A percentile compares a stretch with the other conserved stretches of the same genome.
phyloP scores from a whole-genome alignment of 148 eudicot species.

The Amaranthus palmeri region DNA sequence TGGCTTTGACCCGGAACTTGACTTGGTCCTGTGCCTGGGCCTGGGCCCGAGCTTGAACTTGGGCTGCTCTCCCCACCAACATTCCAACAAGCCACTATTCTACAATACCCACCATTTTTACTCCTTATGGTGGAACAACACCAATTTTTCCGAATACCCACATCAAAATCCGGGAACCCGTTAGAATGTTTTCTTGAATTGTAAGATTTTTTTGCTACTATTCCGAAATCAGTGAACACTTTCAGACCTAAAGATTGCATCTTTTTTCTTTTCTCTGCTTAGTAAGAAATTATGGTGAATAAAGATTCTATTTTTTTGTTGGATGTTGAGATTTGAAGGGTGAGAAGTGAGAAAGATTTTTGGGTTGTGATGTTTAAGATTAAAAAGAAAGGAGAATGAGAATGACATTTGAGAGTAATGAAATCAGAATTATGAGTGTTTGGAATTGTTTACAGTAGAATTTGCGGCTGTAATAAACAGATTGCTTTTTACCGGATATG shows the following conservation, averaged over 20 bases:
- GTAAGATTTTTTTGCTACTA: constrained; percentile 19
- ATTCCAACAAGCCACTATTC: constrained; percentile 52
- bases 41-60: constrained; percentile 31
- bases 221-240: constrained; percentile 40
- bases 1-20: constrained; percentile 20
- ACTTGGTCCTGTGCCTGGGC: constrained; percentile 20
- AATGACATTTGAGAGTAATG: not conserved
- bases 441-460: not conserved
- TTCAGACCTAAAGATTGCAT: constrained; percentile 63
- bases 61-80: constrained; percentile 46
- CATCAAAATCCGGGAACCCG: constrained; percentile 25
- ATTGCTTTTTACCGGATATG: not conserved
- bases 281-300: not conserved
- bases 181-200: constrained; percentile 19
- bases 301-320: not conserved
- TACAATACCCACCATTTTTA: constrained; percentile 23
- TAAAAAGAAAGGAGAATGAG: not conserved
- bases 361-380: not conserved
- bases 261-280: not conserved
- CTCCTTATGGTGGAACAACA: constrained; percentile 17
- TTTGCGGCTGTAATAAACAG: not conserved
- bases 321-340: too few species aligned
- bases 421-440: not conserved
- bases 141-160: constrained; percentile 24
- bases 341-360: not conserved